phyloP scores from a whole-genome alignment of 371 early-diverging fungal genomes.

The Rhizopus arrhizus region DNA sequence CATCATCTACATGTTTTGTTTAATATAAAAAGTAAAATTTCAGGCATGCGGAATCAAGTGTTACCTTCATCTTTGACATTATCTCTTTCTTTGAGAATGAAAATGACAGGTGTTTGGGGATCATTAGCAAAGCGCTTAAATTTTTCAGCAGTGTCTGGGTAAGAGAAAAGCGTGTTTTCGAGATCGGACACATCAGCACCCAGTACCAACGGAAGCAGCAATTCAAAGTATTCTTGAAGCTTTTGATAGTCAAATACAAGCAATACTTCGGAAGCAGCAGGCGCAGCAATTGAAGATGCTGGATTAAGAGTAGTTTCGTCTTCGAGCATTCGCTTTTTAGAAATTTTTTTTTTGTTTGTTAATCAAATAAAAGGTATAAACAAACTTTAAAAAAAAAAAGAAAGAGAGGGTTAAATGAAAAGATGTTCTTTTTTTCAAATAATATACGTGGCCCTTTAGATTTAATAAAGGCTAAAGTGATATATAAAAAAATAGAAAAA shows the following conservation, averaged over 20 bases:
- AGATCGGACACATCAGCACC: slow-evolving; percentile 69
- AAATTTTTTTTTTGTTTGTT: background rate
- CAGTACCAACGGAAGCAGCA: slow-evolving; percentile 72
- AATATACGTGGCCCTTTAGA: background rate
- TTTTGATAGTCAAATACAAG: slow-evolving; percentile 59
- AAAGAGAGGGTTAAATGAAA: background rate
- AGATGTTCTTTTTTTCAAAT: background rate
- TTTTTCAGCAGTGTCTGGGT: slow-evolving; percentile 74
- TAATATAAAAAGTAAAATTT: background rate
- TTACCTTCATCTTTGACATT: slow-evolving; percentile 58
- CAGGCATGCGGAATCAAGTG: background rate
- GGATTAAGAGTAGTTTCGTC: slow-evolving; percentile 20
- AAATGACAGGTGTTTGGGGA: slow-evolving; percentile 73
- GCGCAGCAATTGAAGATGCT: slow-evolving; percentile 11
- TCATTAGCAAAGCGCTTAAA: slow-evolving; percentile 82
- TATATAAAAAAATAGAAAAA: background rate
- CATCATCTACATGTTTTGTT: slow-evolving; percentile 35
- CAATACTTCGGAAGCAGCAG: slow-evolving; percentile 21
- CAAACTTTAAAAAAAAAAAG: slow-evolving; percentile 5
- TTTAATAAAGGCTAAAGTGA: background rate
- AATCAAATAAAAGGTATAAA: slow-evolving; percentile 5
- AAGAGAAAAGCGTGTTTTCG: slow-evolving; percentile 61
- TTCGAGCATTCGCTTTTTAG: slow-evolving; percentile 20
- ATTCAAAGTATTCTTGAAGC: slow-evolving; percentile 71
- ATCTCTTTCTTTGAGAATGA: slow-evolving; percentile 78